phyloP scores from a whole-genome alignment of 1,139 yeast species.

The Debaryomyces psychrophilus region DNA sequence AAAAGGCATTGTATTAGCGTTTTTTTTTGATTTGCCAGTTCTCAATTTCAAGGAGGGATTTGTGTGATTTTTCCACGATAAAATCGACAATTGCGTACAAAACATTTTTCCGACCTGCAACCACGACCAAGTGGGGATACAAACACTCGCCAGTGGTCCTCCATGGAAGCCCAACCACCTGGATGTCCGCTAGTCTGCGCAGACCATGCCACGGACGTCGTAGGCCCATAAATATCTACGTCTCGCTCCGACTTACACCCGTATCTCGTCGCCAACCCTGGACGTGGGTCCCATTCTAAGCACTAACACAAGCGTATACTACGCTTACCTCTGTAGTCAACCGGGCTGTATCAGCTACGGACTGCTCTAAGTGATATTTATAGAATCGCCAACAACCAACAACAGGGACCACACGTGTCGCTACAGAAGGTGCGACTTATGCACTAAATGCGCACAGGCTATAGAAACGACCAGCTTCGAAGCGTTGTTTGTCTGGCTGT shows the following conservation, averaged over 20 bases:
- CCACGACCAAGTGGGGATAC: background rate
- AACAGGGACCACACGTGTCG: background rate
- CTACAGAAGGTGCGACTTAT: background rate
- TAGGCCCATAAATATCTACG: no score
- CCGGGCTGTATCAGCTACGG: background rate
- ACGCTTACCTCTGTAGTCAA: no score
- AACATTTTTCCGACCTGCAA: background rate
- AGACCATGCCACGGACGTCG: no score
- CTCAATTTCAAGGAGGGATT: background rate
- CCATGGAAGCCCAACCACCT: background rate
- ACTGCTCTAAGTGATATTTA: background rate
- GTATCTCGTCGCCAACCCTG: no score
- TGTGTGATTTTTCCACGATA: background rate
- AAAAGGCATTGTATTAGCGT: background rate
- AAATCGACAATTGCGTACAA: background rate
- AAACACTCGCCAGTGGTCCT: background rate
- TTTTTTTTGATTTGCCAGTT: conserved; percentile 1
- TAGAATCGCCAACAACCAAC: no score
- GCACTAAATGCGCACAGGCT: background rate
- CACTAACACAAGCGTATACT: no score
- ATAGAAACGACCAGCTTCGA: background rate
- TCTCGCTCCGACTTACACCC: no score
- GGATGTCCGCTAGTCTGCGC: no score
- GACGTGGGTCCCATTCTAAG: no score
- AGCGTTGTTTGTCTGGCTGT: background rate